These are phyloP conservation scores for Allantophomopsis lycopodina DNA, from an alignment of 2,329 filamentous ascomycete genomes.

Conservation along the genomic window DNA sequence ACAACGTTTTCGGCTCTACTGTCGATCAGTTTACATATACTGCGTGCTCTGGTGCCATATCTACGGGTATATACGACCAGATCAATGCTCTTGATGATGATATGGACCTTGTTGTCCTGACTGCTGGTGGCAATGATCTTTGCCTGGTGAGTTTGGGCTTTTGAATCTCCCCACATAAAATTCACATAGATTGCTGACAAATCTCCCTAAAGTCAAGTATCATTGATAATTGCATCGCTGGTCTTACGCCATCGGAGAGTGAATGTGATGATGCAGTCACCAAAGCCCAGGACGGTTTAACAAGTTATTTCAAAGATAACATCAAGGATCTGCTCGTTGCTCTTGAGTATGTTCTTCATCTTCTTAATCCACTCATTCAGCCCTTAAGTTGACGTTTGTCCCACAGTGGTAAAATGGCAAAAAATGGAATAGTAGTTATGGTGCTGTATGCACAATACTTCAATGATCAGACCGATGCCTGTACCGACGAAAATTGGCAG, in stretches of 20 bases:
- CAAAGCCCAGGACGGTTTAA: slow-evolving; percentile 14
- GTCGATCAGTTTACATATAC: slow-evolving; percentile 16
- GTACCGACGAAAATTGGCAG: no score
- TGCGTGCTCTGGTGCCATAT: slow-evolving; percentile 16
- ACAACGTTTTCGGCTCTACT: slow-evolving; percentile 9
- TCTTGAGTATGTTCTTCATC: slow-evolving; percentile 4
- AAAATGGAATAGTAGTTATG: slow-evolving; percentile 16
- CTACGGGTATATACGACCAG: slow-evolving; percentile 16
- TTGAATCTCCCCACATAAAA: no score
- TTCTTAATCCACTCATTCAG: not conserved
- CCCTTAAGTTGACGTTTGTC: no score
- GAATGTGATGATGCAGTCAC: slow-evolving; percentile 6
- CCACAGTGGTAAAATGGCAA: not conserved
- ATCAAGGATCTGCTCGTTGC: slow-evolving; percentile 12
- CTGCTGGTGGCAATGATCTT: slow-evolving; percentile 23
- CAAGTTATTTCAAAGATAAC: slow-evolving; percentile 15
- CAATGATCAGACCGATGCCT: slow-evolving; percentile 16
- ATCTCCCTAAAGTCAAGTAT: no score
- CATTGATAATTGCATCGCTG: no score
- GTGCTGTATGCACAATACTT: slow-evolving; percentile 20
- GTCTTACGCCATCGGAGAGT: slow-evolving; percentile 1
- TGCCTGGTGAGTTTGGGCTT: slow-evolving; percentile 16
- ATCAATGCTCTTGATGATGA: slow-evolving; percentile 11
- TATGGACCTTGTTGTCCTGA: slow-evolving; percentile 21
- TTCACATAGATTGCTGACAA: no score